A percentile compares a stretch with the other conserved stretches of the same genome.
phyloP scores from a whole-genome alignment of 2,329 filamentous ascomycete species.

The Huntiella abstrusa region DNA sequence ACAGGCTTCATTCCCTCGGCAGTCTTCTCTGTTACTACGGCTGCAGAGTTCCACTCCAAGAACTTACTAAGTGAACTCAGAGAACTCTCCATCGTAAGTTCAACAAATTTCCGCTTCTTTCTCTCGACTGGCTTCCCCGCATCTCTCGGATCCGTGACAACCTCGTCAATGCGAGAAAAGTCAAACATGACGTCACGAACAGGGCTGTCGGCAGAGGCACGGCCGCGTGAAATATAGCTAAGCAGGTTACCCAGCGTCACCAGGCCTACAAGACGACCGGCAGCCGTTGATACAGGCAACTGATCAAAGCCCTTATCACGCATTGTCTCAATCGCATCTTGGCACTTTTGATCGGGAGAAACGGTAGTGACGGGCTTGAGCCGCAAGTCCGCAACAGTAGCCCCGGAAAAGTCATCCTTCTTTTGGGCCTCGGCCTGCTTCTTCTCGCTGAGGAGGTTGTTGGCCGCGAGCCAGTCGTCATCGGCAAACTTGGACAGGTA shows the following conservation, averaged over 20 bases:
- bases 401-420: slow-evolving; percentile 48
- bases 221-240: slow-evolving; percentile 69
- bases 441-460: slow-evolving; percentile 51
- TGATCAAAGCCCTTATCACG: slow-evolving; percentile 96
- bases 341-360: slow-evolving; percentile 48
- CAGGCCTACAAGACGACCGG: slow-evolving; percentile 61
- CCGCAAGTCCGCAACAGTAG: slow-evolving; percentile 64
- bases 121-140: slow-evolving; percentile 25
- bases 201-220: slow-evolving; percentile 52
- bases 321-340: slow-evolving; percentile 92
- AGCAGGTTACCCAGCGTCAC: slow-evolving; percentile 91
- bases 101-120: slow-evolving; percentile 53
- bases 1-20: slow-evolving; percentile 50
- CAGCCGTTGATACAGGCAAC: slow-evolving; percentile 62
- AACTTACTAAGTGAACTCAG: slow-evolving; percentile 73
- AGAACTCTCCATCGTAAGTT: slow-evolving; percentile 83
- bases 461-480: slow-evolving; percentile 96
- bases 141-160: slow-evolving; percentile 71
- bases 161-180: slow-evolving; percentile 71
- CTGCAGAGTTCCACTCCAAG: slow-evolving; percentile 95
- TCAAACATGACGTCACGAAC: slow-evolving; percentile 93
- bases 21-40: slow-evolving; percentile 69
- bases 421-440: slow-evolving; percentile 22
- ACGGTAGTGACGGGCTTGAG: slow-evolving; percentile 90
- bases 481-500: slow-evolving; percentile 98